Evolutionary conservation across 345 rosid genomes (phyloP), one percentile per base, ranked within the genome.

Genomic region (Stellera chamaejasme): DNA sequence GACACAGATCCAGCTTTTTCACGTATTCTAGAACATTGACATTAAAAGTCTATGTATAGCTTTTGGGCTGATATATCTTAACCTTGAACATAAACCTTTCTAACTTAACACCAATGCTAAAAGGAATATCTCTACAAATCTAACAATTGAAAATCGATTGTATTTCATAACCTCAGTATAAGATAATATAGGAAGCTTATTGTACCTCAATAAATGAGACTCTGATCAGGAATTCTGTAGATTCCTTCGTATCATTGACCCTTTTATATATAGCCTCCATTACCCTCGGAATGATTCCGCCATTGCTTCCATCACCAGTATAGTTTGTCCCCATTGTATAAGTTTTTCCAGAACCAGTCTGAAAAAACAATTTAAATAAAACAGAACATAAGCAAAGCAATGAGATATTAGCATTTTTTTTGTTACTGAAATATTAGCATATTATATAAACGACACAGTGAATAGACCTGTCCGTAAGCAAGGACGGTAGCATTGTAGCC

Each of bases 291-390:
- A 93, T 89, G 43, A 93, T 72, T 1, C 95, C 95, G 41, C 56
- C 56, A 41, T 60, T 82, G 36, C 76, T 63, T 59, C 72, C 85
- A 62, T 87, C 90, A 1, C 90, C 92, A 11, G 68, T 64, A 54
- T 87, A 89, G 61, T 83, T 89, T 23, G 97, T 93, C 16, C 99
- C 99, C 99, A 93, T 93, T 5, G 96, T 93, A 42, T 84, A 93
- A 0, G 99, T 89, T 61, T 93, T 93, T 15, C 96, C 99, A 0
- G 97, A 93, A 54, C 97, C 96, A 15, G 97, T 93, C 97, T 93
- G 28, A 54, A 45, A 53, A 36, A 10, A 4, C 23, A 19, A 10
- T 1, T 9, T 1, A 45, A 45, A 16, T 46, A 42, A 19, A 26
- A 10, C 45, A 14, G 11, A 36, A 25, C 15, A 15, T 0, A 12